phyloP scores from a whole-genome alignment of 2,329 filamentous ascomycete genomes.

The Ceratocystis papillata region DNA sequence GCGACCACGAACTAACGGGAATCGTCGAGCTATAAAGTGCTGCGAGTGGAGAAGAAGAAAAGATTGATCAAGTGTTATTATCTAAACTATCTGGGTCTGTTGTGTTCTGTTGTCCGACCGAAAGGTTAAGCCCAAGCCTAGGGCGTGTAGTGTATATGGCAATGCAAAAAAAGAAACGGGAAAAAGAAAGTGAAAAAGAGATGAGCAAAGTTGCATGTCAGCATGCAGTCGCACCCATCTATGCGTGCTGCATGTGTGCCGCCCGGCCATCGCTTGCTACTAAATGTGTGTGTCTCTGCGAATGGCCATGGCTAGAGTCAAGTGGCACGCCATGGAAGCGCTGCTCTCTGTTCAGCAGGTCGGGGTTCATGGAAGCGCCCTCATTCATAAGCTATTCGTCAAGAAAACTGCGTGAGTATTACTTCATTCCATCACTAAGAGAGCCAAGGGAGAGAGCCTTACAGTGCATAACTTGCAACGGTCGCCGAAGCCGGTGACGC shows the following conservation, averaged over 20 bases:
- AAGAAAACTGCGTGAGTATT: not conserved
- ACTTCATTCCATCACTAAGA: too few species aligned
- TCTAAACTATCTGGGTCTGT: not conserved
- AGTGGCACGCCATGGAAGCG: constrained; percentile 14
- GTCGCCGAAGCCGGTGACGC: constrained; percentile 29
- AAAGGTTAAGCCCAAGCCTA: not conserved
- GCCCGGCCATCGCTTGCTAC: constrained; percentile 3
- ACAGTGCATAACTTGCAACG: constrained; percentile 30
- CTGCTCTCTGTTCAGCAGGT: constrained; percentile 15
- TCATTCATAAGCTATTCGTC: constrained; percentile 14
- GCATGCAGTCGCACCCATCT: not conserved
- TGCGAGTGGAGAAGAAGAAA: not conserved
- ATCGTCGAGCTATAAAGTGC: not conserved
- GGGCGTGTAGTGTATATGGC: not conserved
- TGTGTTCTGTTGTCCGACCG: constrained; percentile 1
- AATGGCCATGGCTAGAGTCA: not conserved
- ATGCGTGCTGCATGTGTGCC: constrained; percentile 10
- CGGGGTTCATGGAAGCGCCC: constrained; percentile 18
- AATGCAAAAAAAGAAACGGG: not conserved
- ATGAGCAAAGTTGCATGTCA: not conserved
- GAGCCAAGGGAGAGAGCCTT: constrained; percentile 12
- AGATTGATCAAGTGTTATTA: not conserved
- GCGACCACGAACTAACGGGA: too few species aligned
- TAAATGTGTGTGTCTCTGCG: not conserved
- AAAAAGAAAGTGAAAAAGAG: not conserved